phyloP scores from a whole-genome alignment of 495 filamentous ascomycete species.

The Tuber aestivum region DNA sequence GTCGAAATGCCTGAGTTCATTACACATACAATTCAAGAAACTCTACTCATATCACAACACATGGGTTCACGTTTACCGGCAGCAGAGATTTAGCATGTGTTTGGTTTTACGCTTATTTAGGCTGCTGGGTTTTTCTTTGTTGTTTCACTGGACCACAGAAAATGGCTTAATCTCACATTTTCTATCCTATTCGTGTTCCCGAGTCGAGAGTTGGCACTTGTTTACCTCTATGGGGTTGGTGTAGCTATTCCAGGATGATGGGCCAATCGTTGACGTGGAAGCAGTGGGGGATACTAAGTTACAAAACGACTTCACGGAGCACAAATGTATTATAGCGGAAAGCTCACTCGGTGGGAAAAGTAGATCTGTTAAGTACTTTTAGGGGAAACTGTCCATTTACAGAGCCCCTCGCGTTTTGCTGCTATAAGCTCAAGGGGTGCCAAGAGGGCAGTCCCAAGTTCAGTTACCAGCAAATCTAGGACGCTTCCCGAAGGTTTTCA shows the following conservation, averaged over 20 bases:
- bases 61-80: no score
- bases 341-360: neutral
- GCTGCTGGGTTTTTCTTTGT: neutral
- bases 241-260: neutral
- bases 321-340: neutral
- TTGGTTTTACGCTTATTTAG: neutral
- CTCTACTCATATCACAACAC: no score
- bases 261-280: neutral
- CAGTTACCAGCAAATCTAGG: conserved; percentile 17
- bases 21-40: no score
- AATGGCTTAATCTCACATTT: no score
- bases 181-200: no score
- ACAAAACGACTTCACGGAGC: neutral
- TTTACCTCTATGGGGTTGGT: neutral
- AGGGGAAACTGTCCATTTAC: neutral
- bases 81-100: neutral
- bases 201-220: neutral
- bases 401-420: neutral
- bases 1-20: neutral
- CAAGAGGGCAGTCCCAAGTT: neutral
- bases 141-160: neutral
- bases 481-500: conserved; percentile 71
- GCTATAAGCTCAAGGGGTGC: neutral
- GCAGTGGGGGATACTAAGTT: neutral
- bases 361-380: neutral